phyloP scores from a whole-genome alignment of 2,329 filamentous ascomycete genomes.

The Phaeosphaeria sp. region DNA sequence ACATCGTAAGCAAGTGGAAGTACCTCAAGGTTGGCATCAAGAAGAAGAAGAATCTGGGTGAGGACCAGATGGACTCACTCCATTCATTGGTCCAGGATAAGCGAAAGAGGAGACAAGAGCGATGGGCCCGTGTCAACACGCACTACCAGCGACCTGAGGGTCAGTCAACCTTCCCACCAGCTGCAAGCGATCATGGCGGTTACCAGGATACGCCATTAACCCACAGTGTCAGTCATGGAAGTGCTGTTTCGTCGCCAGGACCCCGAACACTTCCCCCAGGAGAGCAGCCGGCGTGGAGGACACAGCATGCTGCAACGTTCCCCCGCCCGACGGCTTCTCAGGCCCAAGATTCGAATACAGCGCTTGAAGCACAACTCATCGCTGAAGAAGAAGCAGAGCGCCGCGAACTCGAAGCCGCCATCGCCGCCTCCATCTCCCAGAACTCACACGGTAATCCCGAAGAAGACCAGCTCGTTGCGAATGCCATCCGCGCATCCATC shows the following conservation, averaged over 20 bases:
- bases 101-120: slow-evolving; percentile 41
- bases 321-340: slow-evolving; percentile 23
- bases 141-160: slow-evolving; percentile 26
- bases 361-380: slow-evolving; percentile 28
- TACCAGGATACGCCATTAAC: slow-evolving; percentile 19
- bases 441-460: slow-evolving; percentile 72
- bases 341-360: slow-evolving; percentile 11
- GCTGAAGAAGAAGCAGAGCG: slow-evolving; percentile 53
- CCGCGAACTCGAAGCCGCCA: slow-evolving; percentile 73
- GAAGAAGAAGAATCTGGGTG: slow-evolving; percentile 60
- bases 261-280: slow-evolving; percentile 23
- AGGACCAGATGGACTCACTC: slow-evolving; percentile 58
- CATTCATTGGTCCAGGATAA: slow-evolving; percentile 50
- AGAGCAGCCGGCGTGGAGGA: slow-evolving; percentile 17
- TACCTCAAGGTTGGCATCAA: slow-evolving; percentile 64
- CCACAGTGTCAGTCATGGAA: slow-evolving; percentile 12
- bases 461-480: slow-evolving; percentile 75
- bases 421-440: slow-evolving; percentile 66
- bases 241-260: slow-evolving; percentile 12
- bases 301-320: slow-evolving; percentile 33
- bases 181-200: slow-evolving; percentile 20
- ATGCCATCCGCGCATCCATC: slow-evolving; percentile 76
- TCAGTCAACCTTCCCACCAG: slow-evolving; percentile 19
- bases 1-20: slow-evolving; percentile 72
- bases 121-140: slow-evolving; percentile 34